A percentile compares a stretch with the other conserved stretches of the same genome.
These are phyloP conservation scores for Populus simonii DNA, from an alignment of 345 rosid genomes.

Conservation along the genomic window DNA sequence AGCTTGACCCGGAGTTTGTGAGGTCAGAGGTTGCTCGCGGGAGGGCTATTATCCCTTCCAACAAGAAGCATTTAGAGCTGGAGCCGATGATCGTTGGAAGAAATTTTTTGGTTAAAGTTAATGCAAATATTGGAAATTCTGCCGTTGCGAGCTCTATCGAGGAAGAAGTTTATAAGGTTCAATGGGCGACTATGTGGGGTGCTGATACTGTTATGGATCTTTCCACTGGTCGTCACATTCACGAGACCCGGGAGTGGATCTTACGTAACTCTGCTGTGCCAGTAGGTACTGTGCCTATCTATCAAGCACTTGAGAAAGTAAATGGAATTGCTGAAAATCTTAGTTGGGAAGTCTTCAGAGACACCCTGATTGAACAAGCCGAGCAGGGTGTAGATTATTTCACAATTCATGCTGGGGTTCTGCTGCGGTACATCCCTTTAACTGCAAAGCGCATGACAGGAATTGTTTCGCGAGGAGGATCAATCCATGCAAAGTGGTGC, in stretches of 20 bases:
- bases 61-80: slow-evolving; percentile 89
- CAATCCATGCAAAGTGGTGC: slow-evolving; percentile 99
- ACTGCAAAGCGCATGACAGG: slow-evolving; percentile 97
- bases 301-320: slow-evolving; percentile 97
- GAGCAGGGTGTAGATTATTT: slow-evolving; percentile 99
- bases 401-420: slow-evolving; percentile 94
- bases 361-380: slow-evolving; percentile 91
- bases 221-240: slow-evolving; percentile 96
- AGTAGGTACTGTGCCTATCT: slow-evolving; percentile 94
- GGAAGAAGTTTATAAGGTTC: slow-evolving; percentile 98
- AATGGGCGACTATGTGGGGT: slow-evolving; percentile 99
- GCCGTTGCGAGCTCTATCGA: slow-evolving; percentile 95
- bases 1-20: slow-evolving; percentile 93
- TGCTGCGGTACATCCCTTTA: slow-evolving; percentile 85
- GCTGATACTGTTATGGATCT: slow-evolving; percentile 99
- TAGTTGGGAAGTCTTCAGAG: slow-evolving; percentile 89
- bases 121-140: slow-evolving; percentile 97
- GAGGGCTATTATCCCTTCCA: slow-evolving; percentile 94
- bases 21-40: slow-evolving; percentile 98
- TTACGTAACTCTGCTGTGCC: slow-evolving; percentile 93
- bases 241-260: slow-evolving; percentile 97
- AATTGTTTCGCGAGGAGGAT: slow-evolving; percentile 95
- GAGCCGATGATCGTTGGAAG: slow-evolving; percentile 98
- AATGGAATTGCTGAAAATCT: slow-evolving; percentile 91
- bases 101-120: slow-evolving; percentile 91